Percentiles rank a stretch among this genome's conserved stretches.
These are phyloP conservation scores for Wallacemonas sp. DNA, from an alignment of 208 protist species.

Conservation along the genomic window DNA sequence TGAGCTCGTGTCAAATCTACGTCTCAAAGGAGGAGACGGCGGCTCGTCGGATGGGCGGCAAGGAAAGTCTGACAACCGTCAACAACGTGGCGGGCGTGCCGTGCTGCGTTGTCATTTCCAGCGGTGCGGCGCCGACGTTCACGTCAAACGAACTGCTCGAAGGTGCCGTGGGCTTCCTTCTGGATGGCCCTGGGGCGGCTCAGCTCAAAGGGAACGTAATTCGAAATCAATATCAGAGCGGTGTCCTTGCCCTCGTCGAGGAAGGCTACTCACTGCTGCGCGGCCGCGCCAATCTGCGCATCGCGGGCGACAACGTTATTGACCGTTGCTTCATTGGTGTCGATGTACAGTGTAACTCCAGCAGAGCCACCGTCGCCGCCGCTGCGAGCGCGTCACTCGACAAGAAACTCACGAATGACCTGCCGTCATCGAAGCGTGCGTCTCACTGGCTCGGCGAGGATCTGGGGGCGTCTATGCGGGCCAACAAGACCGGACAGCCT, in stretches of 20 bases:
- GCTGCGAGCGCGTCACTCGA: conserved; percentile 3
- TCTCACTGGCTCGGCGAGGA: conserved; percentile 33
- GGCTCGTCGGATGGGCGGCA: background rate
- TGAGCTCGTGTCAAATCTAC: conserved; percentile 68
- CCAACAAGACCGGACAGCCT: background rate
- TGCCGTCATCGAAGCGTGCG: conserved; percentile 33
- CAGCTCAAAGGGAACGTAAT: conserved; percentile 73
- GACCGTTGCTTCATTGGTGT: conserved; percentile 81
- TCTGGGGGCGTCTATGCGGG: conserved; percentile 8
- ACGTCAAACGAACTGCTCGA: conserved; percentile 66
- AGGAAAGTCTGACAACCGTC: background rate
- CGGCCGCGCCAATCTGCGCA: conserved; percentile 44
- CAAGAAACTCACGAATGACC: conserved; percentile 32
- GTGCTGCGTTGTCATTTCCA: conserved; percentile 71
- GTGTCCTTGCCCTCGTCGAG: conserved; percentile 68
- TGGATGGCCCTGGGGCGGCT: conserved; percentile 63
- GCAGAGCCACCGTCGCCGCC: background rate
- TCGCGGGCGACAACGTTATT: conserved; percentile 81
- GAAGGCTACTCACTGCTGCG: conserved; percentile 29
- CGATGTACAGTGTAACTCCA: conserved; percentile 56
- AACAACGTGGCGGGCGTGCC: conserved; percentile 24
- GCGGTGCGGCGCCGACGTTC: conserved; percentile 67
- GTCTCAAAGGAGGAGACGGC: conserved; percentile 23
- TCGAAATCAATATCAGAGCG: conserved; percentile 68
- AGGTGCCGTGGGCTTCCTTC: conserved; percentile 75